A percentile compares a stretch with the other conserved stretches of the same genome.
These are phyloP conservation scores for Orbilia ellipsospora DNA, from an alignment of 2,329 filamentous ascomycete species.

Conservation along the genomic window DNA sequence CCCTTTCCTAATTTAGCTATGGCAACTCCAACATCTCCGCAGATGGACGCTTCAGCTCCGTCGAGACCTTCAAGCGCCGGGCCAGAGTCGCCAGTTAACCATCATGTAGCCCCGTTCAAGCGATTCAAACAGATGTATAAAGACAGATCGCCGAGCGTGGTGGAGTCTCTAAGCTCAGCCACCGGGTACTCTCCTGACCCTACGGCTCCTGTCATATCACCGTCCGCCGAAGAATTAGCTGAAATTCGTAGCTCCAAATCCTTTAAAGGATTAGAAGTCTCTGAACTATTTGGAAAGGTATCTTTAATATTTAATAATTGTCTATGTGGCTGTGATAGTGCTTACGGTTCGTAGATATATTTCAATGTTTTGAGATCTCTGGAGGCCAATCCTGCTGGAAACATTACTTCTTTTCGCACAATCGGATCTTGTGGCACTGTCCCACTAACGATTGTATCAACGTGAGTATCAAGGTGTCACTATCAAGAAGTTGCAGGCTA, in stretches of 20 bases:
- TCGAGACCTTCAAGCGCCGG: too few species aligned
- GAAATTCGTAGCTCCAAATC: neutral
- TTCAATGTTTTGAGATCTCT: conserved; percentile 22
- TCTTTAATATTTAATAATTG: neutral
- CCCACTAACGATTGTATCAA: conserved; percentile 38
- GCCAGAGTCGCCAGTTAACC: too few species aligned
- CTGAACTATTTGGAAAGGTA: conserved; percentile 40
- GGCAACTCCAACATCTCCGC: too few species aligned
- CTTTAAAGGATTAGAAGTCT: conserved; percentile 12
- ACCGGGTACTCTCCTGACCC: neutral
- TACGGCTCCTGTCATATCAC: neutral
- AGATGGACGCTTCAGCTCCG: too few species aligned
- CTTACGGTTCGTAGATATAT: conserved; percentile 23
- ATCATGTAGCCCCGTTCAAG: too few species aligned
- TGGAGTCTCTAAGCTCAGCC: neutral
- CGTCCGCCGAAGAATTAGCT: conserved; percentile 7
- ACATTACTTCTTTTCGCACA: conserved; percentile 6
- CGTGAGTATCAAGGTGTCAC: conserved; percentile 13
- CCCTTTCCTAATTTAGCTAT: too few species aligned
- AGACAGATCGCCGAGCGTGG: neutral
- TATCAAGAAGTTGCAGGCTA: neutral
- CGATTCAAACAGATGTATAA: neutral
- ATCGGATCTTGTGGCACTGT: conserved; percentile 6
- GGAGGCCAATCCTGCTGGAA: conserved; percentile 1
- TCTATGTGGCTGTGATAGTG: too few species aligned